Conservation (phyloP, 176 grass and related monocot genomes). For the Hsuehochloa calcarea region DNA sequence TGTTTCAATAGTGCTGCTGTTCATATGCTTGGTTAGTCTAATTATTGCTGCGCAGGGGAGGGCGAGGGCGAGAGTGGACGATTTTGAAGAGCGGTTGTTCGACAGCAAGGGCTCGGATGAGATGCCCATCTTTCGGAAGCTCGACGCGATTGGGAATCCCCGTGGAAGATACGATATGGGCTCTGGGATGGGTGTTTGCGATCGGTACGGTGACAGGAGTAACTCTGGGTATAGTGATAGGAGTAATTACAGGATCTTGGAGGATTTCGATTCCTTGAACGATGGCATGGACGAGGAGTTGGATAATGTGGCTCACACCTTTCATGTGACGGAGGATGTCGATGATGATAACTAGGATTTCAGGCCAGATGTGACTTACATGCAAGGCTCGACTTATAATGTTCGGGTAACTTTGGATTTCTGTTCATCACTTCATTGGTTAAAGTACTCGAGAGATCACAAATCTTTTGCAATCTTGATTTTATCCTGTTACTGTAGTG, state of each 20-base stretch:
- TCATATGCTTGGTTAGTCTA: conserved; percentile 16
- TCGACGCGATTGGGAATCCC: conserved; percentile 45
- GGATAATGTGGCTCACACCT: conserved; percentile 31
- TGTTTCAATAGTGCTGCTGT: background rate
- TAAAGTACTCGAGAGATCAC: background rate
- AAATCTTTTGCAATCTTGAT: background rate
- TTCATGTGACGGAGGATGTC: conserved; percentile 35
- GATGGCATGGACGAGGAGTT: conserved; percentile 70
- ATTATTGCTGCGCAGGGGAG: conserved; percentile 17
- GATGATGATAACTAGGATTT: conserved; percentile 51
- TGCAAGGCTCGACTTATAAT: conserved; percentile 51
- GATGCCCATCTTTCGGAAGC: conserved; percentile 42
- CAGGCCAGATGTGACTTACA: conserved; percentile 66
- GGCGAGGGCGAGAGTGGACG: conserved; percentile 25
- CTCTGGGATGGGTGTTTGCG: conserved; percentile 19
- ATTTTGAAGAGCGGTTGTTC: conserved; percentile 56
- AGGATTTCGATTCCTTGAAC: conserved; percentile 46
- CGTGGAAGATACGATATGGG: conserved; percentile 21
- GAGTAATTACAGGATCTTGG: background rate
- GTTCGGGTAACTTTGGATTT: conserved; percentile 41
- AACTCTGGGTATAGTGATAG: conserved; percentile 26
- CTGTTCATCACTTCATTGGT: conserved; percentile 7
- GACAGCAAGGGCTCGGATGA: background rate
- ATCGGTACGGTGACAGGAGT: background rate
- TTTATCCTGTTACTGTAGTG: background rate